Evolutionary conservation across 371 early-diverging fungal genomes (phyloP), one percentile per base, ranked within the genome.

Genomic region (Amoeboaphelidium protococcarum): DNA sequence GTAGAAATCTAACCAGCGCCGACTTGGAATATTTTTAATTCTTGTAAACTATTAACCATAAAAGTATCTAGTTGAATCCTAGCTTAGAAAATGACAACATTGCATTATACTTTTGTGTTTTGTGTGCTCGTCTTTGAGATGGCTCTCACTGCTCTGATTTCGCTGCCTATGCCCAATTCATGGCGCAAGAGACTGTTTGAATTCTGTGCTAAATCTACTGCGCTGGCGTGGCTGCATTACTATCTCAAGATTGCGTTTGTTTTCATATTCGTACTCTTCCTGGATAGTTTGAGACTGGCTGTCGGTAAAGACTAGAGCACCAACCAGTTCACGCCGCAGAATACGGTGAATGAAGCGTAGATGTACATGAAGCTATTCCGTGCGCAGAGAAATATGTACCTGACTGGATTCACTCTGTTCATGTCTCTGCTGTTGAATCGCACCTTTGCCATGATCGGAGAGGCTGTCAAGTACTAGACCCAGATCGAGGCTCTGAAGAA

Each of bases 351-450:
- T 42, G 42, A 42, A 6, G 21, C 42, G 10, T 21, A 12, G 21
- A 4, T 12, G 13, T 4, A 42, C 42, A 22, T 4, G n/a, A 42
- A 42, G 22, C 10, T 42, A 22, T 42, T 42, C 42, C 22, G 22
- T 42, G 13, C 42, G 10, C 42, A 42, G 22, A 42, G 42, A 42
- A 42, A 42, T 22, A 42, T 42, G 42, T 42, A 42, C 22, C 42
- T 42, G 6, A 42, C 42, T 16, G 42, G 42, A 10, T 42, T 42
- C 42, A 42, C 42, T 6, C 42, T 42, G 20, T 42, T 42, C 42
- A 10, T 42, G 37, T 31, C 37, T 31, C 16, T 31, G 37, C 6
- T 31, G 16, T 31, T 31, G 37, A 31, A 31, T 16, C 6, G 37
- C 6, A 10, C 16, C 16, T 6, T 31, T 31, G 37, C 10, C 6